Evolutionary conservation across 2,329 filamentous ascomycete species (phyloP).

Genomic region (Diaporthe destruens): DNA sequence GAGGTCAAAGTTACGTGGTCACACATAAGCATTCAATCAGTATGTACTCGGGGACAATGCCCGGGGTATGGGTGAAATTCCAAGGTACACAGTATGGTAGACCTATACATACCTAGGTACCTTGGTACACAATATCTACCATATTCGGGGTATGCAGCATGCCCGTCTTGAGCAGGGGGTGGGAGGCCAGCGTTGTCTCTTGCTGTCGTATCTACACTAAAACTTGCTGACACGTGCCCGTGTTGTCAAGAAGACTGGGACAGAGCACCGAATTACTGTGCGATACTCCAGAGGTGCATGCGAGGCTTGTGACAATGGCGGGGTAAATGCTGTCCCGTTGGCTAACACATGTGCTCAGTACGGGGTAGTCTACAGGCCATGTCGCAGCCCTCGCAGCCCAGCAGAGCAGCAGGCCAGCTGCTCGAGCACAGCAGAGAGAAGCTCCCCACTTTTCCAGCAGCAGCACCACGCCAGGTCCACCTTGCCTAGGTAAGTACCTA

Average conservation of each 20-base stretch:
- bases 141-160: not conserved
- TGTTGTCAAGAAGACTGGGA: not conserved
- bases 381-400: not conserved
- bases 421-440: not conserved
- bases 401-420: not conserved
- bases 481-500: too few species aligned
- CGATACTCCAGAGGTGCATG: conserved; percentile 16
- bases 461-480: not conserved
- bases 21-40: not conserved
- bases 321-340: conserved; percentile 28
- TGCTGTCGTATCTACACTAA: not conserved
- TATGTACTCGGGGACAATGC: not conserved
- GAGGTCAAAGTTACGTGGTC: too few species aligned
- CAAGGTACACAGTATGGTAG: not conserved
- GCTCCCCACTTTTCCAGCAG: conserved; percentile 22
- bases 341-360: too few species aligned
- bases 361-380: too few species aligned
- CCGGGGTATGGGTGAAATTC: not conserved
- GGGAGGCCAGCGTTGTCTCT: not conserved
- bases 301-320: conserved; percentile 31
- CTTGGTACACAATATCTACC: not conserved
- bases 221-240: conserved; percentile 17
- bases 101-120: not conserved
- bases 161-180: conserved; percentile 11
- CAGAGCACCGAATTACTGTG: not conserved